These are phyloP conservation scores for Lipomyces yamanashiensis DNA, from an alignment of 805 yeast genomes.

Conservation along the genomic window DNA sequence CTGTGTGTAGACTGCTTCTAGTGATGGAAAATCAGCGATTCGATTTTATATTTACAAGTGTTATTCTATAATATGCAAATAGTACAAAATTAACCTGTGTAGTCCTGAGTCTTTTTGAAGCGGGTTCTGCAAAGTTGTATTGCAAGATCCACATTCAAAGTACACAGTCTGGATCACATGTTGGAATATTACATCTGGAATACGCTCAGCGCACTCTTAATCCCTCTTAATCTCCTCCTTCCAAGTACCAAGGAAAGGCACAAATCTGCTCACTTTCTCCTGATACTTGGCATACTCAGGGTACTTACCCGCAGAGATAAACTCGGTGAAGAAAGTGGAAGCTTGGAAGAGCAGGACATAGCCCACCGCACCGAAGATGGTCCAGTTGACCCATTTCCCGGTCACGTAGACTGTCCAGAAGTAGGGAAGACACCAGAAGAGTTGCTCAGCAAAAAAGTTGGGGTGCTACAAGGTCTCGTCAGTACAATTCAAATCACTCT, in stretches of 20 bases:
- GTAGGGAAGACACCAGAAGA: constrained; percentile 29
- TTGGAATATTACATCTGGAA: too few relatives aligned
- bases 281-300: constrained; percentile 28
- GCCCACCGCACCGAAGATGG: constrained; percentile 29
- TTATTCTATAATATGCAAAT: too few relatives aligned
- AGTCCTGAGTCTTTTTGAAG: too few relatives aligned
- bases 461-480: constrained; percentile 16
- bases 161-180: too few relatives aligned
- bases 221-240: constrained; percentile 19
- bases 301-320: constrained; percentile 24
- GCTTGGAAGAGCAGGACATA: constrained; percentile 30
- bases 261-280: constrained; percentile 26
- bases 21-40: too few relatives aligned
- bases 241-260: constrained; percentile 29
- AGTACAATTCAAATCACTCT: not conserved
- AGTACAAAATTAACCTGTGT: too few relatives aligned
- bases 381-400: constrained; percentile 27
- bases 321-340: constrained; percentile 32
- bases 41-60: too few relatives aligned
- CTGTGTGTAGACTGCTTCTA: not conserved
- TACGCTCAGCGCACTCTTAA: not conserved
- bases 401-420: constrained; percentile 18
- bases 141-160: too few relatives aligned
- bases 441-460: constrained; percentile 32
- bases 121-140: too few relatives aligned